These are phyloP conservation scores for Cyclotella distinguenda DNA, from an alignment of 108 stramenopile species.

Conservation along the genomic window DNA sequence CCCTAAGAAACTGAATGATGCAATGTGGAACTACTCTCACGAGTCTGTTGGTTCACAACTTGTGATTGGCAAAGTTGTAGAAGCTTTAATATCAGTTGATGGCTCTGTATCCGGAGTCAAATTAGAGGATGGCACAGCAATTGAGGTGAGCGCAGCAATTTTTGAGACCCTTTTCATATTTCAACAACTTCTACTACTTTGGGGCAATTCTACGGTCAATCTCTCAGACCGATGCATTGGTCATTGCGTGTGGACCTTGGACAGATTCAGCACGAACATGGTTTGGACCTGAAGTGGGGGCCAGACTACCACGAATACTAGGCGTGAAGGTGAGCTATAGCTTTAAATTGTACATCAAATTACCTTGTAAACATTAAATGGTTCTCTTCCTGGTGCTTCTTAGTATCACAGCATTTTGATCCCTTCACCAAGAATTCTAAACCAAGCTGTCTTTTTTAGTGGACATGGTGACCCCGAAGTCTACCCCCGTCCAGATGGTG, in stretches of 20 bases:
- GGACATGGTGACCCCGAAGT: constrained; percentile 57
- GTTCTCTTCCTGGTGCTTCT: background rate
- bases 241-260: constrained; percentile 64
- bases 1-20: constrained; percentile 56
- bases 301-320: constrained; percentile 32
- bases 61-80: constrained; percentile 37
- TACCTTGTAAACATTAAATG: background rate
- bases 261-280: constrained; percentile 44
- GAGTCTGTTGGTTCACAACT: constrained; percentile 45
- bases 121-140: constrained; percentile 46
- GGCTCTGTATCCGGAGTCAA: constrained; percentile 29
- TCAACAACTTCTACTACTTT: too few relatives aligned
- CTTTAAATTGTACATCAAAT: background rate
- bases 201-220: too few relatives aligned
- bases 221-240: constrained; percentile 56
- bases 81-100: constrained; percentile 29
- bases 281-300: constrained; percentile 33
- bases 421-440: constrained; percentile 29
- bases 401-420: constrained; percentile 56
- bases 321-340: constrained; percentile 39
- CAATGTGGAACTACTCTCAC: constrained; percentile 44
- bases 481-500: constrained; percentile 65
- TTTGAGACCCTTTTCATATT: too few relatives aligned
- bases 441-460: constrained; percentile 61
- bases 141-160: too few relatives aligned